Conservation (phyloP, 2,329 filamentous ascomycete genomes). For the Verticillium dahliae region DNA sequence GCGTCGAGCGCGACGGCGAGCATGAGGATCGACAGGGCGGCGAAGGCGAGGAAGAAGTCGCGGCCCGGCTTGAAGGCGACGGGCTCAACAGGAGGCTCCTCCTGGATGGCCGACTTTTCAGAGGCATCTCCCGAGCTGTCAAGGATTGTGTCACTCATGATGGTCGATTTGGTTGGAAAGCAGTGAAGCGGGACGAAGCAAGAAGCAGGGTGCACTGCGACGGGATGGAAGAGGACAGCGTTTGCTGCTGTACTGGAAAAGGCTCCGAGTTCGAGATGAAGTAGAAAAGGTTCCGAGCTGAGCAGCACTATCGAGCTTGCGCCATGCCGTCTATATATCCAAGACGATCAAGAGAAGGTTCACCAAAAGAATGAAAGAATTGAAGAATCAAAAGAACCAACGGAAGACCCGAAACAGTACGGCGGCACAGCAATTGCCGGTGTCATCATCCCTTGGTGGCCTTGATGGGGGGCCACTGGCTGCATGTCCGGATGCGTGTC, state of each 20-base stretch:
- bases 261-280: too few species aligned
- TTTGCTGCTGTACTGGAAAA: too few species aligned
- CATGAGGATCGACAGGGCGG: constrained; percentile 28
- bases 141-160: neutral
- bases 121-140: neutral
- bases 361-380: too few species aligned
- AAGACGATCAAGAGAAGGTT: neutral
- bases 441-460: neutral
- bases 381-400: neutral
- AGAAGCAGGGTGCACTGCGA: too few species aligned
- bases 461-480: too few species aligned
- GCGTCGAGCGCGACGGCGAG: constrained; percentile 57
- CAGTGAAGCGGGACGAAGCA: too few species aligned
- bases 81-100: constrained; percentile 2
- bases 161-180: neutral
- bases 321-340: too few species aligned
- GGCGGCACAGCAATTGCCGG: neutral
- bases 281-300: too few species aligned
- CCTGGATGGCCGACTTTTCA: neutral
- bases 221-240: too few species aligned
- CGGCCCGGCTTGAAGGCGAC: constrained; percentile 23
- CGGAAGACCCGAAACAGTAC: neutral
- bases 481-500: neutral
- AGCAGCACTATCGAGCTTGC: too few species aligned
- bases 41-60: constrained; percentile 40